Percentiles rank a stretch among this genome's conserved stretches.
Evolutionary conservation across 2,329 filamentous ascomycete species (phyloP).

Genomic region (Alternaria postmessia): DNA sequence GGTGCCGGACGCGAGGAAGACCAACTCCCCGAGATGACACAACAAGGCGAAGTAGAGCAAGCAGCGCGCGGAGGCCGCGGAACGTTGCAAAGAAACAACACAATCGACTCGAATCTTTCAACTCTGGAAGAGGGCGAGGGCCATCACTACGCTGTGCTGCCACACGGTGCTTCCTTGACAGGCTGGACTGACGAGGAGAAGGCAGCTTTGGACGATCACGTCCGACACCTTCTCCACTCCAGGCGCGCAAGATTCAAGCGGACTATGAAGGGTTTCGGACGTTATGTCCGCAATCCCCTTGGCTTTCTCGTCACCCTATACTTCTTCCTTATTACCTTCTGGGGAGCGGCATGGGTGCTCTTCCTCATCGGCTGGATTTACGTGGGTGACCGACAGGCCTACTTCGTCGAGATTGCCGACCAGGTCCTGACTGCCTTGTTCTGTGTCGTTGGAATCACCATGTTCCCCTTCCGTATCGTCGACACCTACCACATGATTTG

Average conservation of each 20-base stretch:
- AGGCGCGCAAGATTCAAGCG: slow-evolving; percentile 80
- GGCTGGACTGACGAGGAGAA: slow-evolving; percentile 82
- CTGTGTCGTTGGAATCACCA: slow-evolving; percentile 67
- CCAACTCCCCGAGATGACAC: slow-evolving; percentile 28
- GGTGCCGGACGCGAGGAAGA: slow-evolving; percentile 22
- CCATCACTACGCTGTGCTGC: slow-evolving; percentile 79
- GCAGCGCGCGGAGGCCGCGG: slow-evolving; percentile 21
- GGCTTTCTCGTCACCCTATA: slow-evolving; percentile 87
- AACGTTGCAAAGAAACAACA: slow-evolving; percentile 29
- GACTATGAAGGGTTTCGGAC: slow-evolving; percentile 77
- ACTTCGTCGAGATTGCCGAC: slow-evolving; percentile 63
- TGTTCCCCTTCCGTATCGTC: slow-evolving; percentile 75
- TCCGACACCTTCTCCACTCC: slow-evolving; percentile 86
- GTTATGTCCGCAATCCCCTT: slow-evolving; percentile 76
- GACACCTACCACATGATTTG: slow-evolving; percentile 90
- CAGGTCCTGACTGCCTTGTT: slow-evolving; percentile 69
- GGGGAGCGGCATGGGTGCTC: slow-evolving; percentile 85
- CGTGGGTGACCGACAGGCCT: slow-evolving; percentile 74
- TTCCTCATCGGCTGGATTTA: slow-evolving; percentile 91
- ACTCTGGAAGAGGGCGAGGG: slow-evolving; percentile 55
- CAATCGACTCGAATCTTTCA: slow-evolving; percentile 43
- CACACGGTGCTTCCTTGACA: slow-evolving; percentile 74
- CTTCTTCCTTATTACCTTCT: slow-evolving; percentile 84
- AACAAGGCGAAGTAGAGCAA: slow-evolving; percentile 25
- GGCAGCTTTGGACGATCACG: slow-evolving; percentile 80